Evolutionary conservation across 2,329 filamentous ascomycete genomes (phyloP), one percentile per base, ranked within the genome.

Genomic region (Talaromyces sp.): DNA sequence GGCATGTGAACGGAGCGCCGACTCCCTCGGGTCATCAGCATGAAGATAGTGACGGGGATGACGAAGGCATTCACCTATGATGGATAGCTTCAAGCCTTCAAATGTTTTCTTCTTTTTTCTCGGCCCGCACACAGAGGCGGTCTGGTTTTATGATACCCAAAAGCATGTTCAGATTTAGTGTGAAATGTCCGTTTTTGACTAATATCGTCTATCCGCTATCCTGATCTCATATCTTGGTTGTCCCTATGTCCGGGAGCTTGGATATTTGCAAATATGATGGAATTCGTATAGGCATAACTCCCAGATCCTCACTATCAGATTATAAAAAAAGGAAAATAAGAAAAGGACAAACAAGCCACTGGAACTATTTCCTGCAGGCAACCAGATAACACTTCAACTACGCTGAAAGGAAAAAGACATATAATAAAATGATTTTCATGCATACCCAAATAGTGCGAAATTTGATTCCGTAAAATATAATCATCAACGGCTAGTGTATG

Each of bases 51-150:
- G 58, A 53, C n/a, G 34, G 56, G 8, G 56, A 62, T 16, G 59
- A 61, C 5, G 47, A 61, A 53, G 62, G 62, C 27, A 57, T 64
- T 57, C 58, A 64, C 31, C 54, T 64, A 42, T 64, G 58, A 64
- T 36, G 23, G 12, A 27, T 27, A 18, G 4, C 23, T 27, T 14
- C 3, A 27, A 12, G 8, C 44, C 3, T 23, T 18, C 3, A 27
- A 47, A 40, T 40, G 36, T 47, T 47, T 23, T 12, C 10, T 47
- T 47, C 8, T 27, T 7, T 51, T 56, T 56, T 18, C 36, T 56
- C 16, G 8, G 18, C 59, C 59, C 42, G 8, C 18, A 23, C 23
- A 30, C 16, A 53, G 14, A n/a, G 10, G 50, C 27, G 27, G 27
- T 1, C 18, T 16, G 3, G 31, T 53, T 53, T 12, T 47, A 47